A percentile compares a stretch with the other conserved stretches of the same genome.
These are phyloP conservation scores for Rhizophora mangle DNA, from an alignment of 345 rosid genomes.

Conservation along the genomic window DNA sequence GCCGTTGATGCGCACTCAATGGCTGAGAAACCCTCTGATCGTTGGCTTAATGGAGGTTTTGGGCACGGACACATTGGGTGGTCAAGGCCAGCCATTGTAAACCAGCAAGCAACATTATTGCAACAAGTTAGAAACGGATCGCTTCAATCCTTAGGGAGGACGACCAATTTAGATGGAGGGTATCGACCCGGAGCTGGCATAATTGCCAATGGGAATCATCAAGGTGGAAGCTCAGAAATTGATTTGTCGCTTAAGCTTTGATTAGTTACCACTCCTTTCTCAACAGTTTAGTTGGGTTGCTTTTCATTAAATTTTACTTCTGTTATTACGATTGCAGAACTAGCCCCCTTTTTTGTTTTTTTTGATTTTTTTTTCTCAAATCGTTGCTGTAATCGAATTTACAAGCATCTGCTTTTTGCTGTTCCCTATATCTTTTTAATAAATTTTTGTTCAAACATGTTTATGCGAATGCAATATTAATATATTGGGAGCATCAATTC, in stretches of 20 bases:
- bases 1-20: not conserved
- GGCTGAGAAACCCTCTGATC: not conserved
- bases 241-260: slow-evolving; percentile 7
- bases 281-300: not conserved
- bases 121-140: not conserved
- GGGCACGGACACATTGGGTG: not conserved
- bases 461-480: no score
- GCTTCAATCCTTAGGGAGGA: not conserved
- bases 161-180: not conserved
- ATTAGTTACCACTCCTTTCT: not conserved
- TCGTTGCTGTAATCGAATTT: no score
- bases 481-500: no score
- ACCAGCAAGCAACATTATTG: not conserved
- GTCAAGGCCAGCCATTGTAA: not conserved
- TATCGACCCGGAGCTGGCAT: not conserved
- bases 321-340: no score
- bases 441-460: no score
- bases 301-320: not conserved
- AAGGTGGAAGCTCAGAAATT: not conserved
- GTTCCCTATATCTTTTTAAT: no score
- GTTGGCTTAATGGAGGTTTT: not conserved
- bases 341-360: no score
- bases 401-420: no score
- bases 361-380: no score
- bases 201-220: not conserved